Evolutionary conservation across 441 rosid genomes (phyloP).

Genomic region (Melastoma candidum): DNA sequence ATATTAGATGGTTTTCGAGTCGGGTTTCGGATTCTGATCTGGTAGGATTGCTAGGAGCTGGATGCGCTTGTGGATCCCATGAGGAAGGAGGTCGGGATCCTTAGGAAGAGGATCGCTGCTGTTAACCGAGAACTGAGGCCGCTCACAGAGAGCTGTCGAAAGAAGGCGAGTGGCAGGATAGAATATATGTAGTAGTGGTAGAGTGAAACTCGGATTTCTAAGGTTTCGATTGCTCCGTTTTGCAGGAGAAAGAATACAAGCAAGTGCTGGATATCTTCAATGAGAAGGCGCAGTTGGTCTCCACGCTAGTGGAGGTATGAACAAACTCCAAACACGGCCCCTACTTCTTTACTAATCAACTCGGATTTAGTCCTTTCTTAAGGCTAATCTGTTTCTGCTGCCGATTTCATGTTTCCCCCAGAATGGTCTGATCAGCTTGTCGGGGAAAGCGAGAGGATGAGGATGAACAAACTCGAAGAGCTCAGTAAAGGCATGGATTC

Average conservation of each 20-base stretch:
- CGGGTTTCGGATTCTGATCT: too few relatives aligned
- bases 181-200: neutral
- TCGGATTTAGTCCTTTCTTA: too few relatives aligned
- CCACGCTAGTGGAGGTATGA: constrained; percentile 75
- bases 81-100: constrained; percentile 54
- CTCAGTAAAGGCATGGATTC: constrained; percentile 62
- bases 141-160: constrained; percentile 61
- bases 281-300: constrained; percentile 59
- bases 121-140: constrained; percentile 65
- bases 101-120: constrained; percentile 62
- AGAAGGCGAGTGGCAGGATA: constrained; percentile 44
- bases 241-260: constrained; percentile 83
- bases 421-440: constrained; percentile 38
- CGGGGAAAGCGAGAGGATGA: constrained; percentile 63
- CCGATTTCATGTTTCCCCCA: neutral
- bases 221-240: neutral
- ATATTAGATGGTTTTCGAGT: too few relatives aligned
- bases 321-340: neutral
- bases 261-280: constrained; percentile 83
- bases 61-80: constrained; percentile 80
- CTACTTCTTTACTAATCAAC: neutral
- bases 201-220: neutral
- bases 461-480: constrained; percentile 90
- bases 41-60: constrained; percentile 44
- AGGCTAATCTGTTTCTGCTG: neutral